Evolutionary conservation across 1,284 basidiomycete genomes (phyloP), one percentile per base, ranked within the genome.

Genomic region (Chiua sp.): DNA sequence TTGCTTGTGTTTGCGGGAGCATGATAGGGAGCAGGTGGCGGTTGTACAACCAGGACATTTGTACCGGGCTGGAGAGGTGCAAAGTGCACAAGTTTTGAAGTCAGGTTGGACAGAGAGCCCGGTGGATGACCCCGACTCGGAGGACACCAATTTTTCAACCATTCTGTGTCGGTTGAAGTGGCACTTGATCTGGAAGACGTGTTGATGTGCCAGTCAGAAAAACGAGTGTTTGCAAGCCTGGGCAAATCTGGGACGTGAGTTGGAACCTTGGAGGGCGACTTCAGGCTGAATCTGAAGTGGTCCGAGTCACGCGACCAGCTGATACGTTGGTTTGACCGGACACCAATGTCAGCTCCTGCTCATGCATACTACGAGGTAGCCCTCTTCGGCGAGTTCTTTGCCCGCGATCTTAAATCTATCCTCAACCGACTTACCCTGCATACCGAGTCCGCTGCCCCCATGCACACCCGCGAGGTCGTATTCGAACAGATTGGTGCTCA

Each of bases 341-440:
- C 37, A 39, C 37, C n/a, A 18, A 72, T 76, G 71, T 71, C 67
- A 53, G 46, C 71, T 7, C 61, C 72, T 51, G 64, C 77, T 7
- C 84, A 88, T 68, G 80, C 80, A 53, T 92, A 91, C 71, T 92
- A 92, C 68, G 91, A 92, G 77, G 87, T 92, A 57, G 87, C 89
- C 0, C 83, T 92, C 57, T 91, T 88, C 57, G 90, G 88, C 62
- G 90, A 91, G 68, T 92, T 92, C 78, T 83, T 81, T 58, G 73
- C 82, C 53, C 77, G 80, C 42, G 87, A 88, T 62, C 80, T 85
- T 50, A 84, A 85, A 70, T 76, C 88, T 0, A 87, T 92, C 60
- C 78, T 92, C 57, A 90, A 92, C 71, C 83, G 90, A 39, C 85
- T 92, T 55, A 91, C 90, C 10, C 79, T 92, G 18, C 87, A 91